phyloP scores from a whole-genome alignment of 805 yeast genomes.

The Helenozyma rhizophorensis region DNA sequence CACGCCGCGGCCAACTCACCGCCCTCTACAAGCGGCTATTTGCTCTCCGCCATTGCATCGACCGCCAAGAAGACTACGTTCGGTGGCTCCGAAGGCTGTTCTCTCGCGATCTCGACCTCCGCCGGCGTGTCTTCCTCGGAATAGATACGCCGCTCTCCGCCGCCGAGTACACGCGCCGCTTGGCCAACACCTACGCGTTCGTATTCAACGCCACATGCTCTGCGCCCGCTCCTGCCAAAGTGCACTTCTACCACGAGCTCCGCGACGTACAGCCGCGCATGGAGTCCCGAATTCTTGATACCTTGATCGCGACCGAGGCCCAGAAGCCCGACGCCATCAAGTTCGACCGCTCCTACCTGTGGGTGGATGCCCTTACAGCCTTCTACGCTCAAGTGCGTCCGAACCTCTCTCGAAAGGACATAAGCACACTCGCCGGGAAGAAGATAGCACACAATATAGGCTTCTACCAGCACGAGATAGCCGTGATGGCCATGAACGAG shows the following conservation, averaged over 20 bases:
- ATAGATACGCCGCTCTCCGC: slow-evolving; percentile 3
- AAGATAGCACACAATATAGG: slow-evolving; percentile 8
- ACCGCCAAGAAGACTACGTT: slow-evolving; percentile 13
- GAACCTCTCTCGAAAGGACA: too few relatives aligned
- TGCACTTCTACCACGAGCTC: slow-evolving; percentile 8
- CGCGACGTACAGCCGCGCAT: slow-evolving; percentile 4
- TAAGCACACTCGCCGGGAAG: slow-evolving; percentile 2
- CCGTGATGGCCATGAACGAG: slow-evolving; percentile 13
- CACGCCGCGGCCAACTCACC: slow-evolving; percentile 5
- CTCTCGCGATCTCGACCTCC: slow-evolving; percentile 5
- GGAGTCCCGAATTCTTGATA: slow-evolving; percentile 8
- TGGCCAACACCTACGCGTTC: slow-evolving; percentile 16
- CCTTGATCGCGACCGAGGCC: slow-evolving; percentile 13
- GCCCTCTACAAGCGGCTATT: slow-evolving; percentile 29
- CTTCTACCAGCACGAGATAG: slow-evolving; percentile 11
- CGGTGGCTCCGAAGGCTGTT: slow-evolving; percentile 24
- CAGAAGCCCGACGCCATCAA: slow-evolving; percentile 7
- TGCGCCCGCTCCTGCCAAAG: slow-evolving; percentile 3
- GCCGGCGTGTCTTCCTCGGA: slow-evolving; percentile 9
- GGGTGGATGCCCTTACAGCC: slow-evolving; percentile 7
- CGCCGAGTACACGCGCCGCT: slow-evolving; percentile 3
- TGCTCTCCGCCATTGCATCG: slow-evolving; percentile 25
- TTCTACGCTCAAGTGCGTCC: slow-evolving; percentile 7
- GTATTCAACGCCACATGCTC: slow-evolving; percentile 15
- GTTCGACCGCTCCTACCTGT: slow-evolving; percentile 8